Evolutionary conservation across 2,329 filamentous ascomycete species (phyloP), one percentile per base, ranked within the genome.

Genomic region (Colletotrichum sp.): DNA sequence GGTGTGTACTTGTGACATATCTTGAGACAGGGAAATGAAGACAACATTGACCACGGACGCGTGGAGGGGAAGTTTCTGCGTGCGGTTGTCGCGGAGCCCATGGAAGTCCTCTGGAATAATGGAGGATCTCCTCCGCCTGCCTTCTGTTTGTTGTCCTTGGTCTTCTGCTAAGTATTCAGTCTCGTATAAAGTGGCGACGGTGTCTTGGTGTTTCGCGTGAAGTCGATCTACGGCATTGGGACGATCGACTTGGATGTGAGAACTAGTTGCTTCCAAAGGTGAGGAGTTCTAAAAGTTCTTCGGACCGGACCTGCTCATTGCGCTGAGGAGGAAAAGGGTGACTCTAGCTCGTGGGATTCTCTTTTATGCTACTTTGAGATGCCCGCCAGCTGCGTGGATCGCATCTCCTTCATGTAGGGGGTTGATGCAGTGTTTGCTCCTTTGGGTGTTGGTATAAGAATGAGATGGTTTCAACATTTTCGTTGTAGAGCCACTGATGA

Each of bases 311-410:
- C 8, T 8, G 18, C 3, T 0, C 39, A 49, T 49, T 49, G 10
- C n/a, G n/a, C 44, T 8, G 44, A 0, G 44, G n/a, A 21, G 6
- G 44, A 49, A 21, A 49, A 49, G 44, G n/a, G n/a, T 4, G n/a
- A n/a, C n/a, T 13, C n/a, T 21, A 0, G n/a, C 44, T 4, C 6
- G 10, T 21, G 1, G 1, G 44, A 2, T 49, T 49, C 44, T 49
- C 10, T 49, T 6, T 49, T 49, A 21, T 49, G 4, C 1, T 13
- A 21, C 44, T 8, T 5, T 52, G 3, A 21, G n/a, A 21, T 49
- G 1, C 0, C n/a, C 6, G 0, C 0, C 44, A 2, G 1, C 44
- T 1, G 18, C 39, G 9, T n/a, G 18, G 5, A 7, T 12, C 0
- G n/a, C n/a, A 0, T 49, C n/a, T n/a, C n/a, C n/a, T n/a, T n/a